Conservation (phyloP, 768 basidiomycete genomes). For the Boletus rex-veris region DNA sequence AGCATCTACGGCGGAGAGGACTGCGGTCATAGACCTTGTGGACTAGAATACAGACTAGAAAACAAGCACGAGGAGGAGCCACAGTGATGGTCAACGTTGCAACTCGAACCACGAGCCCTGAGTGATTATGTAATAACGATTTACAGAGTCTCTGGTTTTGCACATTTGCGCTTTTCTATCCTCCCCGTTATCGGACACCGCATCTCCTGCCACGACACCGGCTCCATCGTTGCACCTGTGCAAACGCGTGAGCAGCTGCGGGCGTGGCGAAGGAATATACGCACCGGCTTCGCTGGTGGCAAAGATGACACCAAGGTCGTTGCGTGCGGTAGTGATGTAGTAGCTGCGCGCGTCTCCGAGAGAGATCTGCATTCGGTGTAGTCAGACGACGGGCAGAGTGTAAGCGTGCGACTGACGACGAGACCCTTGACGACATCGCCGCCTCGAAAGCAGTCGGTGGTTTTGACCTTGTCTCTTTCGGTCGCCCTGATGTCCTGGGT, state of each 20-base stretch:
- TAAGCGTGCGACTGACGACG: constrained; percentile 55
- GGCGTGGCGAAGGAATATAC: constrained; percentile 14
- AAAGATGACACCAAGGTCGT: constrained; percentile 89
- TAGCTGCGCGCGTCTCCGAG: constrained; percentile 90
- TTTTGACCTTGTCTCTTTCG: constrained; percentile 86
- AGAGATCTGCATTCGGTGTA: constrained; percentile 60
- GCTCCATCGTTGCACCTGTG: constrained; percentile 76
- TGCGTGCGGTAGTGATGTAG: constrained; percentile 86
- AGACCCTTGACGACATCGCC: constrained; percentile 87
- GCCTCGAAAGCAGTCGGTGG: constrained; percentile 86
- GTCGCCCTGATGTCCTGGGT: constrained; percentile 86
- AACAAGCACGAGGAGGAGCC: constrained; percentile 10
- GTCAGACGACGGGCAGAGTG: constrained; percentile 2
- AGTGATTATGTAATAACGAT: constrained; percentile 19
- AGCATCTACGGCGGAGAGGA: constrained; percentile 57
- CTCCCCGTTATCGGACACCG: constrained; percentile 77
- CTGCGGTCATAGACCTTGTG: constrained; percentile 51
- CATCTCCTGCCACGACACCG: constrained; percentile 91
- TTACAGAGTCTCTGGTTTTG: constrained; percentile 71
- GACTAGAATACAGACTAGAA: constrained; percentile 23
- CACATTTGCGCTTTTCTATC: constrained; percentile 81
- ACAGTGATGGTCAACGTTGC: constrained; percentile 9
- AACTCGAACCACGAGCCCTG: constrained; percentile 16
- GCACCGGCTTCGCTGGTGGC: constrained; percentile 83
- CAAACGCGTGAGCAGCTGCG: constrained; percentile 1